These are phyloP conservation scores for Fomitopsis schrenkii DNA, from an alignment of 1,284 basidiomycete genomes.

Conservation along the genomic window DNA sequence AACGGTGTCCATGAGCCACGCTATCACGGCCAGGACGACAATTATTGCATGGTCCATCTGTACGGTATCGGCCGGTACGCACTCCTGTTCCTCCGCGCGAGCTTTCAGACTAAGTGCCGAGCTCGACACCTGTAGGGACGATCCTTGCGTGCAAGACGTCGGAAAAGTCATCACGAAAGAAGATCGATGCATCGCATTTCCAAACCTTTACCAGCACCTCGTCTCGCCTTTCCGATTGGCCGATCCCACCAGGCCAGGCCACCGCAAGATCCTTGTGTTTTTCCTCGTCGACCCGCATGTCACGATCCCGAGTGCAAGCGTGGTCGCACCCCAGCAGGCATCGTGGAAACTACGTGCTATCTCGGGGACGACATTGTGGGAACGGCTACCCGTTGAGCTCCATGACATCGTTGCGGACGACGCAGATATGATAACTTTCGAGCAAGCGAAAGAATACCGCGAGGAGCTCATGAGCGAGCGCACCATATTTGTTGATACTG, in stretches of 20 bases:
- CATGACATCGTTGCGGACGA: conserved; percentile 6
- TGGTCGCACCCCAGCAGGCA: neutral
- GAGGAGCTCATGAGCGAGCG: conserved; percentile 14
- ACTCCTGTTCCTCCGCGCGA: neutral
- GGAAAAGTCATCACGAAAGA: conserved; percentile 19
- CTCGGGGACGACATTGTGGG: conserved; percentile 18
- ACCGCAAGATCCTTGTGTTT: conserved; percentile 29
- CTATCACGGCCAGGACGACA: conserved; percentile 3
- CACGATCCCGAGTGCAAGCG: neutral
- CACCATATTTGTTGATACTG: conserved; percentile 4
- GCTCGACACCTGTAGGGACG: conserved; percentile 5
- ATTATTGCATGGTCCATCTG: conserved; percentile 3
- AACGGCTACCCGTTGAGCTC: conserved; percentile 8
- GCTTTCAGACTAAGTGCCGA: neutral
- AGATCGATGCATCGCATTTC: conserved; percentile 25
- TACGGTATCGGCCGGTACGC: conserved; percentile 6
- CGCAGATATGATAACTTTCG: conserved; percentile 4
- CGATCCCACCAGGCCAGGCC: conserved; percentile 25
- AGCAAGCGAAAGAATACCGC: conserved; percentile 11
- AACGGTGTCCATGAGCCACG: conserved; percentile 2
- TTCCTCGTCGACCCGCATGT: conserved; percentile 29
- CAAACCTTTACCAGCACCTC: conserved; percentile 32
- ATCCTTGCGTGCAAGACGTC: conserved; percentile 3
- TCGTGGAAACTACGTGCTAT: conserved; percentile 19
- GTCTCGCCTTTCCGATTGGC: conserved; percentile 27